phyloP scores from a whole-genome alignment of 2,329 filamentous ascomycete species.

The Zymoseptoria brevis region DNA sequence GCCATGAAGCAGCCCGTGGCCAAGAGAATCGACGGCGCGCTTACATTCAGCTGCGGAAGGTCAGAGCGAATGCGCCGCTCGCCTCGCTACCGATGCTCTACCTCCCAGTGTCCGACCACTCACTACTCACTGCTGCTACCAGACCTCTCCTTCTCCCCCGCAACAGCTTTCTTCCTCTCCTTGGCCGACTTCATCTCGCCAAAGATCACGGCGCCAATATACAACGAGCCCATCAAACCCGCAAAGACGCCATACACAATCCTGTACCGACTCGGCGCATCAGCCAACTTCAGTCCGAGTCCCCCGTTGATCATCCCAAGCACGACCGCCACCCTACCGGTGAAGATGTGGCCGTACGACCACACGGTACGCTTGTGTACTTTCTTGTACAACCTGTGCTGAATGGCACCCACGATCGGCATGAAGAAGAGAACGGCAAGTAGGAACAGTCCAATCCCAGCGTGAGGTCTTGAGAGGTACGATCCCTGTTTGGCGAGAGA shows the following conservation, averaged over 20 bases:
- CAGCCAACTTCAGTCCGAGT: slow-evolving; percentile 3
- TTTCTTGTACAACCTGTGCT: slow-evolving; percentile 2
- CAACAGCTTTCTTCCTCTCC: slow-evolving; percentile 2
- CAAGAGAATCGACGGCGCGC: too few relatives aligned
- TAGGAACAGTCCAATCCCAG: slow-evolving; percentile 48
- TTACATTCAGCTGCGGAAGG: not conserved
- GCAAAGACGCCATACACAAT: slow-evolving; percentile 17
- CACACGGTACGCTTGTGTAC: slow-evolving; percentile 1
- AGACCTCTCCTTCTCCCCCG: not conserved
- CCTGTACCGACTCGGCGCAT: slow-evolving; percentile 9
- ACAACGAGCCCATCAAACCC: slow-evolving; percentile 1
- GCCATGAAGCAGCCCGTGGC: too few relatives aligned
- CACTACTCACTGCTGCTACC: not conserved
- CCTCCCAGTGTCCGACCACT: not conserved
- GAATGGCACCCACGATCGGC: not conserved
- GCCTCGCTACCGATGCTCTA: not conserved
- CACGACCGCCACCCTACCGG: not conserved
- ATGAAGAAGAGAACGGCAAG: slow-evolving; percentile 44
- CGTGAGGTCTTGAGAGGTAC: slow-evolving; percentile 38
- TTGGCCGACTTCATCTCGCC: slow-evolving; percentile 1
- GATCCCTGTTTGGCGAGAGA: slow-evolving; percentile 37
- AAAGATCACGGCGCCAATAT: not conserved
- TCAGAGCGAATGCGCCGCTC: not conserved
- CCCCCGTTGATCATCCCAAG: slow-evolving; percentile 10
- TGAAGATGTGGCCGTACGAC: slow-evolving; percentile 5